These are phyloP conservation scores for Neurospora sp. DNA, from an alignment of 2,329 filamentous ascomycete species.

Conservation along the genomic window DNA sequence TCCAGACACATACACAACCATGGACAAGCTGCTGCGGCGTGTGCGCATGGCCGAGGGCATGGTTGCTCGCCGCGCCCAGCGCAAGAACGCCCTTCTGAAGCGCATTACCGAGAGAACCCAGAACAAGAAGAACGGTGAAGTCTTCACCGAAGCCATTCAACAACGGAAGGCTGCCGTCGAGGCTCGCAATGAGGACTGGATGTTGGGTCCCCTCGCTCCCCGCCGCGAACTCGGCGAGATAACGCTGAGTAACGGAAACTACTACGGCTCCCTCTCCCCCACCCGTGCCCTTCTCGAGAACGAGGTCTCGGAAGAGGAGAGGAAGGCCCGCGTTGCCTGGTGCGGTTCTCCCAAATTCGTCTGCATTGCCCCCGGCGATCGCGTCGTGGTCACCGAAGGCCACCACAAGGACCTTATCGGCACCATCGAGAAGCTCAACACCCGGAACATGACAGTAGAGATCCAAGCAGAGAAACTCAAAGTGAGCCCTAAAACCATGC, in stretches of 20 bases:
- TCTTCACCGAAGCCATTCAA: constrained; percentile 22
- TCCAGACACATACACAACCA: constrained; percentile 22
- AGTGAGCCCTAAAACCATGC: constrained; percentile 36
- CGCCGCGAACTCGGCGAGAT: constrained; percentile 57
- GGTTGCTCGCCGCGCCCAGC: constrained; percentile 36
- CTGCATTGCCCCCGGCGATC: constrained; percentile 59
- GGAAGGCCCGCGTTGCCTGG: constrained; percentile 40
- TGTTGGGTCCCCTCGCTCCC: constrained; percentile 68
- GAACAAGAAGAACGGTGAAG: not conserved
- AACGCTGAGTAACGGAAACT: constrained; percentile 48
- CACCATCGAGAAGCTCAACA: constrained; percentile 48
- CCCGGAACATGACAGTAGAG: constrained; percentile 45
- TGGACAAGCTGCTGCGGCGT: constrained; percentile 64
- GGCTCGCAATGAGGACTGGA: constrained; percentile 65
- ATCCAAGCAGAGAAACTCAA: constrained; percentile 49
- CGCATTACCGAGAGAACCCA: not conserved
- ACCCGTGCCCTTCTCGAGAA: constrained; percentile 19
- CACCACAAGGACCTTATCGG: constrained; percentile 78
- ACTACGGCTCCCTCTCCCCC: constrained; percentile 22
- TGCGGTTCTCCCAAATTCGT: constrained; percentile 46
- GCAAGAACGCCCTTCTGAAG: constrained; percentile 8
- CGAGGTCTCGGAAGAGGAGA: constrained; percentile 27
- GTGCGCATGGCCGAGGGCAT: constrained; percentile 58
- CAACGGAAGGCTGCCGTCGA: constrained; percentile 27
- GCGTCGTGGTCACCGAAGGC: constrained; percentile 73